Conservation (phyloP, 345 rosid species). For the Salix suchowensis region DNA sequence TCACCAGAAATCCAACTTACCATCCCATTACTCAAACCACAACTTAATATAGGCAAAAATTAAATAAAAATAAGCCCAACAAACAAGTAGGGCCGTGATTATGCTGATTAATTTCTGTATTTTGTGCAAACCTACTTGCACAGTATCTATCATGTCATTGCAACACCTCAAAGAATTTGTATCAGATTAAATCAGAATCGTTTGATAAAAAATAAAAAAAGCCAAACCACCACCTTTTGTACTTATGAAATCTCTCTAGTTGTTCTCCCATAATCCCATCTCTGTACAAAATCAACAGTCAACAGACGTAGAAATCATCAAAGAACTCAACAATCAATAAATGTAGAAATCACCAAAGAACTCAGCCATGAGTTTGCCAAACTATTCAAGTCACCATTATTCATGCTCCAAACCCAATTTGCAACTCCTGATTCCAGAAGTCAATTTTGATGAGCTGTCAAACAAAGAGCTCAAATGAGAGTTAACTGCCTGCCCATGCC, state of each 20-base stretch:
- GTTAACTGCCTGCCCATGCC: constrained; percentile 83
- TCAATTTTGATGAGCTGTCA: constrained; percentile 67
- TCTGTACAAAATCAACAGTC: neutral
- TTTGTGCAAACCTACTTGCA: neutral
- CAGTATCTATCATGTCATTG: neutral
- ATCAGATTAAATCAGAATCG: neutral
- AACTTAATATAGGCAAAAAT: neutral
- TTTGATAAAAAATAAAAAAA: too few relatives aligned
- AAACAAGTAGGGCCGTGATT: neutral
- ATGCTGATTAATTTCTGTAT: neutral
- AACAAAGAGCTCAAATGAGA: constrained; percentile 77
- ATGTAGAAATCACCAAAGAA: constrained; percentile 47
- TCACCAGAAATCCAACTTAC: neutral
- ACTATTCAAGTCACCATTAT: constrained; percentile 67
- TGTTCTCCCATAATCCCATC: neutral
- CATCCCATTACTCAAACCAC: neutral
- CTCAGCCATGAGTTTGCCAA: constrained; percentile 86
- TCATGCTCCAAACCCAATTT: constrained; percentile 71
- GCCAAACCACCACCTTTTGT: neutral
- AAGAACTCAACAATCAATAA: neutral
- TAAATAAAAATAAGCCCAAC: neutral
- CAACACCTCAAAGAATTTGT: neutral
- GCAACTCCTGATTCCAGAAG: constrained; percentile 61
- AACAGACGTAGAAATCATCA: too few relatives aligned
- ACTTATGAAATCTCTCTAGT: neutral